A percentile compares a stretch with the other conserved stretches of the same genome.
Conservation (phyloP, 257 asterid species). For the Scutellaria minor region DNA sequence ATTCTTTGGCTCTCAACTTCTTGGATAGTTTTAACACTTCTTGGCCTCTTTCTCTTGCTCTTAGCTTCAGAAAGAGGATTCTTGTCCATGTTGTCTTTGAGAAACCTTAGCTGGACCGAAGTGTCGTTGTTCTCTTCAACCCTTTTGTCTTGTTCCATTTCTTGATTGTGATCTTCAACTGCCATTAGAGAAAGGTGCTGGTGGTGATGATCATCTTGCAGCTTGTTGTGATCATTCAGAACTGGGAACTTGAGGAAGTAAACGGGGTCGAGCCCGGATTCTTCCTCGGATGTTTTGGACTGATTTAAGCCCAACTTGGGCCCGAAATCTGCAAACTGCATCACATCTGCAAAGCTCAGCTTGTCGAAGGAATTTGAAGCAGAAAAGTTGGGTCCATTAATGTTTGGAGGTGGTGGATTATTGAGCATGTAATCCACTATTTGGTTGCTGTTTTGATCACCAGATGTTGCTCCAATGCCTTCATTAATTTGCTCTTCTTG, state of each 20-base stretch:
- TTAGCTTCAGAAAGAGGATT: constrained; percentile 38
- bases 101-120: constrained; percentile 46
- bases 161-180: constrained; percentile 13
- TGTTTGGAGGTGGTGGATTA: constrained; percentile 33
- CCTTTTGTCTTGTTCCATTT: constrained; percentile 21
- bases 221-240: constrained; percentile 52
- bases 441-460: constrained; percentile 40
- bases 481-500: constrained; percentile 34
- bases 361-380: constrained; percentile 67
- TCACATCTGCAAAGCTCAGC: constrained; percentile 84
- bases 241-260: constrained; percentile 84
- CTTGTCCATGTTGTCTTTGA: constrained; percentile 52
- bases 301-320: constrained; percentile 68
- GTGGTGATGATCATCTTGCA: constrained; percentile 44
- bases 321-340: constrained; percentile 91
- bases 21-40: constrained; percentile 69
- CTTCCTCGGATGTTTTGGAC: constrained; percentile 50
- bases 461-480: constrained; percentile 45
- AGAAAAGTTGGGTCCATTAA: constrained; percentile 28
- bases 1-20: constrained; percentile 97
- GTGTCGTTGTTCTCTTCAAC: constrained; percentile 31
- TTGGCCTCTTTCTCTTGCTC: constrained; percentile 74
- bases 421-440: constrained; percentile 72
- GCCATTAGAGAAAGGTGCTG: too few species aligned
- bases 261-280: constrained; percentile 65